phyloP scores from a whole-genome alignment of 768 basidiomycete species.

The Lyophyllum atratum region DNA sequence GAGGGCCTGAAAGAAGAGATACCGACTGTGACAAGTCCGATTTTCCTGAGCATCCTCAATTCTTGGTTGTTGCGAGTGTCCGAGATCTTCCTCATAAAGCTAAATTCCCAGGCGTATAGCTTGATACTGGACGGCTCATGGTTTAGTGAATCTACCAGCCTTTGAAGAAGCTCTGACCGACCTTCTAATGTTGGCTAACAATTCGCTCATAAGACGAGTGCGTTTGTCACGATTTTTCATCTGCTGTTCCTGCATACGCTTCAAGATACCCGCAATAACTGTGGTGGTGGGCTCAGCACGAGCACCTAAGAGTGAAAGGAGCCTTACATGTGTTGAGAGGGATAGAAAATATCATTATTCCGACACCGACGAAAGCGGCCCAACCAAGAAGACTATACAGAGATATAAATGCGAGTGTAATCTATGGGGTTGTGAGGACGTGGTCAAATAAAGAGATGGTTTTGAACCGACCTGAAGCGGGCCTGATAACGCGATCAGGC shows the following conservation, averaged over 20 bases:
- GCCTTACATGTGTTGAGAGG: conserved; percentile 64
- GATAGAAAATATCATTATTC: conserved; percentile 82
- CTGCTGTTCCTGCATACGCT: conserved; percentile 80
- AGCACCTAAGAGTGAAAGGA: neutral
- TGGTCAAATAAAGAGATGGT: neutral
- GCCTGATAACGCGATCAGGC: conserved; percentile 82
- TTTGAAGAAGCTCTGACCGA: conserved; percentile 16
- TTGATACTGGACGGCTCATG: conserved; percentile 62
- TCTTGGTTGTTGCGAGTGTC: conserved; percentile 83
- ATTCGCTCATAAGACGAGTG: conserved; percentile 87
- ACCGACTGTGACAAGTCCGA: conserved; percentile 72
- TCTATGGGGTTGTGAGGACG: conserved; percentile 39
- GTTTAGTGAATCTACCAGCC: neutral
- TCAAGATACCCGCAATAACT: conserved; percentile 69
- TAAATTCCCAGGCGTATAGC: conserved; percentile 93
- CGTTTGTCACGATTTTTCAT: conserved; percentile 93
- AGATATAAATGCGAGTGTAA: conserved; percentile 85
- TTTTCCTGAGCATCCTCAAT: conserved; percentile 77
- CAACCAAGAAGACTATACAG: conserved; percentile 90
- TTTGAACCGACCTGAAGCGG: conserved; percentile 85
- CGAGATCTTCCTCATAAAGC: conserved; percentile 80
- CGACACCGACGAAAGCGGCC: conserved; percentile 89
- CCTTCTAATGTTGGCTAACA: conserved; percentile 92
- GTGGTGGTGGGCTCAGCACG: neutral
- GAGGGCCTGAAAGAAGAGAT: neutral